Conservation (phyloP, 345 rosid species). For the Cardamine resedifolia region DNA sequence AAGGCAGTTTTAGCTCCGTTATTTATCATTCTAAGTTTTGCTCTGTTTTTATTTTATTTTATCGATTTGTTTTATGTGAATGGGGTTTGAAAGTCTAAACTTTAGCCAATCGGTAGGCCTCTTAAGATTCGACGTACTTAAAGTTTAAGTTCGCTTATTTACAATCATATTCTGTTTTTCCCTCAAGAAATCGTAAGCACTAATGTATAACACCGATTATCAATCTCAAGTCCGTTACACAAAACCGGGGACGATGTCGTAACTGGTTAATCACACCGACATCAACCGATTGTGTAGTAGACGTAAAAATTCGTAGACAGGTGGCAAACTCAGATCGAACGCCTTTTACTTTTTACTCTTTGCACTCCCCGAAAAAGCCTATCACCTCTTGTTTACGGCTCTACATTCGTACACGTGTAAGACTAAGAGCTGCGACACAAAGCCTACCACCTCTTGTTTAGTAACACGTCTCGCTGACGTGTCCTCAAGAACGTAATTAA, state of each 20-base stretch:
- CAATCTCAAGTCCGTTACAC: background rate
- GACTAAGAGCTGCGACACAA: conserved; percentile 11
- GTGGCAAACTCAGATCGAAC: background rate
- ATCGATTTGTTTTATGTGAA: background rate
- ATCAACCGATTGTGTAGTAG: background rate
- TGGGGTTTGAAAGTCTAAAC: background rate
- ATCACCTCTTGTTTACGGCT: conserved; percentile 16
- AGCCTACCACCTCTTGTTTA: conserved; percentile 30
- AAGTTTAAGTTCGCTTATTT: background rate
- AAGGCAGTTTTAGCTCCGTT: background rate
- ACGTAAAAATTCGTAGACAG: background rate
- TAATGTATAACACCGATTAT: background rate
- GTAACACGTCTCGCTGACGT: conserved; percentile 13
- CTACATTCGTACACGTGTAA: conserved; percentile 24
- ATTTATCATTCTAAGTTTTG: background rate
- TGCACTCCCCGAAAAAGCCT: background rate
- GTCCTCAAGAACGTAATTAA: conserved; percentile 18
- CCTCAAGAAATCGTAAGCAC: background rate
- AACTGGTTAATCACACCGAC: background rate
- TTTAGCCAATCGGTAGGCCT: background rate
- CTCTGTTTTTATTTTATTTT: background rate
- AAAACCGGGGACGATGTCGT: background rate
- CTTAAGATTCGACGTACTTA: background rate
- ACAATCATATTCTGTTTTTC: too few species aligned
- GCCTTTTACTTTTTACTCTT: background rate